Evolutionary conservation across 164 flowering plant genomes (phyloP).

Genomic region (Magnolia sinica): DNA sequence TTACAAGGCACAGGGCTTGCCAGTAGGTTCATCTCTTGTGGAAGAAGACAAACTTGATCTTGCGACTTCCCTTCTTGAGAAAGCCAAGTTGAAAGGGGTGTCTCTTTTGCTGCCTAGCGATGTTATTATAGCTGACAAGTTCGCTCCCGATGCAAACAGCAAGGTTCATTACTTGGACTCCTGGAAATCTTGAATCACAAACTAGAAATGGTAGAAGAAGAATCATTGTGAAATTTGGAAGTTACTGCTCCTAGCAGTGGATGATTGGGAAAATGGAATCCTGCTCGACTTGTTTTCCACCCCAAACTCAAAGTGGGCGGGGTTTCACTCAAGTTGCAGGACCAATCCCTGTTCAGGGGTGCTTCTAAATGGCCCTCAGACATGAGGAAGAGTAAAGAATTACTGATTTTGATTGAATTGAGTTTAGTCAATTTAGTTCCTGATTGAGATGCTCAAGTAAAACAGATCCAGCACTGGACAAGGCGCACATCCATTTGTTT

Average conservation of each 20-base stretch:
- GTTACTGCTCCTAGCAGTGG: not conserved
- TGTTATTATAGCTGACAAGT: slow-evolving; percentile 79
- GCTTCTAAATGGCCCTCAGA: no score
- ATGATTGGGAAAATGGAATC: no score
- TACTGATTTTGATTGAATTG: not conserved
- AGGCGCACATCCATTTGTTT: no score
- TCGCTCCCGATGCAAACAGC: slow-evolving; percentile 81
- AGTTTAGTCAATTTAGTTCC: not conserved
- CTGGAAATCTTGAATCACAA: not conserved
- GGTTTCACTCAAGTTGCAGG: no score
- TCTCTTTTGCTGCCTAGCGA: slow-evolving; percentile 77
- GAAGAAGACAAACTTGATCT: slow-evolving; percentile 87
- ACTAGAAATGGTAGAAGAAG: not conserved
- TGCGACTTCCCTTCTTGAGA: slow-evolving; percentile 70
- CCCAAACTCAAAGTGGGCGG: no score
- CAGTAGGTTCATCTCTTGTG: slow-evolving; percentile 85
- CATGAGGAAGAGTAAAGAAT: no score
- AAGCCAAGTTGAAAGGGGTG: slow-evolving; percentile 81
- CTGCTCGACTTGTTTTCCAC: no score
- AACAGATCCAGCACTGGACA: not conserved
- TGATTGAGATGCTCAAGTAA: not conserved
- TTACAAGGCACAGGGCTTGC: slow-evolving; percentile 77
- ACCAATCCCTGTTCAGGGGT: no score
- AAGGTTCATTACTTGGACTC: slow-evolving; percentile 37
- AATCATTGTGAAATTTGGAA: not conserved